A percentile compares a stretch with the other conserved stretches of the same genome.
Conservation (phyloP, 2,329 filamentous ascomycete genomes). For the Dactylellina parvicollis region DNA sequence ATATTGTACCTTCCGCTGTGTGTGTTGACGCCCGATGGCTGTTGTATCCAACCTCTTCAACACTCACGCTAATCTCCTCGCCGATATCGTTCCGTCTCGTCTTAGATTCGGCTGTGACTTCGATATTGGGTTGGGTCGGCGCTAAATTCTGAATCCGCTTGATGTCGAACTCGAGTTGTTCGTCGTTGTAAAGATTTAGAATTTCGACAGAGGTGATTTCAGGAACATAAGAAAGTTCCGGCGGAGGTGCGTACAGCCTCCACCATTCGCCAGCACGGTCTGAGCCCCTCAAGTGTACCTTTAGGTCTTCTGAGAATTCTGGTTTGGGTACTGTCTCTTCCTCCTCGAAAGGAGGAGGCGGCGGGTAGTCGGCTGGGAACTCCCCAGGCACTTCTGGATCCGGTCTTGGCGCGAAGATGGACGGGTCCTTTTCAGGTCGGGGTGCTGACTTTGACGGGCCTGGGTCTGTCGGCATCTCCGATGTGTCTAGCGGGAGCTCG, state of each 20-base stretch:
- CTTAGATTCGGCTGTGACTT: slow-evolving; percentile 35
- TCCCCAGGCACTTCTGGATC: slow-evolving; percentile 40
- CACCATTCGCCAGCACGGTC: slow-evolving; percentile 48
- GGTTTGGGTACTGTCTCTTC: slow-evolving; percentile 43
- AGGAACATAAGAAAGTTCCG: slow-evolving; percentile 48
- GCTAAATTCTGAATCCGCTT: slow-evolving; percentile 43
- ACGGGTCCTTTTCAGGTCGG: slow-evolving; percentile 45
- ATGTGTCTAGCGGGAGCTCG: slow-evolving; percentile 38
- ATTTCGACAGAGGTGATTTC: slow-evolving; percentile 44
- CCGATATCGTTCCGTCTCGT: slow-evolving; percentile 35
- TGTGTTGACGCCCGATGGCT: slow-evolving; percentile 50
- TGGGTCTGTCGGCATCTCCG: slow-evolving; percentile 43
- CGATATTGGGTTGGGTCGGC: slow-evolving; percentile 27
- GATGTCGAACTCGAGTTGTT: slow-evolving; percentile 50
- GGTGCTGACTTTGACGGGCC: slow-evolving; percentile 35
- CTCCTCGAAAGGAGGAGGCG: slow-evolving; percentile 49
- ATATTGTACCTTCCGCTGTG: slow-evolving; percentile 50
- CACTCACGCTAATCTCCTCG: slow-evolving; percentile 36
- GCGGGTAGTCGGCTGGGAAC: slow-evolving; percentile 37
- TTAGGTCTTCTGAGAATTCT: slow-evolving; percentile 46
- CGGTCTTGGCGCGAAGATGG: slow-evolving; percentile 48
- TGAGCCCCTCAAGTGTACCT: slow-evolving; percentile 41
- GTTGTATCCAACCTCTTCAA: slow-evolving; percentile 49
- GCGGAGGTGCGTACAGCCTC: slow-evolving; percentile 47
- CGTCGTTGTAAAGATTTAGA: slow-evolving; percentile 49